Evolutionary conservation across 805 yeast species (phyloP).

Genomic region (Ogataea philodendri): DNA sequence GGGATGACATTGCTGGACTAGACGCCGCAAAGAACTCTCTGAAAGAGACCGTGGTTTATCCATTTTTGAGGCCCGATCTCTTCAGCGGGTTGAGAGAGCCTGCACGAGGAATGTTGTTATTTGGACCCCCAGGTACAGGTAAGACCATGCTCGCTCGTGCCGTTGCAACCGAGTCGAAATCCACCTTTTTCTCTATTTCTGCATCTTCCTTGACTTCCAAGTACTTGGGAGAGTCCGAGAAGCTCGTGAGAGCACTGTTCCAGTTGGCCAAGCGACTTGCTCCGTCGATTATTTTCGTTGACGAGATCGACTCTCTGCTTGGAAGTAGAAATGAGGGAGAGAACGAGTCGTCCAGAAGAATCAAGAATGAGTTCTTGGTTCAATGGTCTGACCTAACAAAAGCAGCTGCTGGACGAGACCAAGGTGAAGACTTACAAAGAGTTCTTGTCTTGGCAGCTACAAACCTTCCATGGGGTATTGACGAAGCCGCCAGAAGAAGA

Average conservation of each 20-base stretch:
- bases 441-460: constrained; percentile 94
- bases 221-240: constrained; percentile 90
- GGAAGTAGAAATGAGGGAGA: constrained; percentile 73
- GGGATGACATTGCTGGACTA: constrained; percentile 95
- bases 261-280: constrained; percentile 79
- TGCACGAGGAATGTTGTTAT: constrained; percentile 90
- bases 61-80: constrained; percentile 89
- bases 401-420: constrained; percentile 76
- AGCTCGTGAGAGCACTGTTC: constrained; percentile 85
- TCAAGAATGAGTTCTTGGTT: constrained; percentile 87
- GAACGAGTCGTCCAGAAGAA: constrained; percentile 83
- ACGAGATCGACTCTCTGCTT: constrained; percentile 89
- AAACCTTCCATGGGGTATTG: constrained; percentile 94
- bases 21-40: constrained; percentile 84
- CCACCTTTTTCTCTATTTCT: constrained; percentile 88
- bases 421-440: constrained; percentile 52
- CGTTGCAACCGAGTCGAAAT: constrained; percentile 91
- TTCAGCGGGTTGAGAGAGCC: constrained; percentile 92
- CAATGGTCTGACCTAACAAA: constrained; percentile 93
- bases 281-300: constrained; percentile 92
- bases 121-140: constrained; percentile 99
- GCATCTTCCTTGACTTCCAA: constrained; percentile 89
- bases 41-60: constrained; percentile 94
- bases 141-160: constrained; percentile 97
- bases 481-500: constrained; percentile 93